A percentile compares a stretch with the other conserved stretches of the same genome.
Conservation (phyloP, 2,329 filamentous ascomycete genomes). For the Penicillium sclerotiorum region DNA sequence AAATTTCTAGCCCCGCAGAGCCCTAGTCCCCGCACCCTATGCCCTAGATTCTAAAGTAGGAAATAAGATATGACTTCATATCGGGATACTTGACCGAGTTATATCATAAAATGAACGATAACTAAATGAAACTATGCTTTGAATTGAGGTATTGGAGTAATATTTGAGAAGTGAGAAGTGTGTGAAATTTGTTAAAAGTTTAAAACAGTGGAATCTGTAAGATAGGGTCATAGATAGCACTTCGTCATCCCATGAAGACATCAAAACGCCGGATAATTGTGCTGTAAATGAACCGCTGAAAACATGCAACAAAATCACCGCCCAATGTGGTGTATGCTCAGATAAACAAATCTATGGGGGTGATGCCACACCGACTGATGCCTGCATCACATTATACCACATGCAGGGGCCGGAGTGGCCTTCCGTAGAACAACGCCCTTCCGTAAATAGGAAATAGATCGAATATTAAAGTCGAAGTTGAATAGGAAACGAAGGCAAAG, state of each 20-base stretch:
- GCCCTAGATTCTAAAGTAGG: slow-evolving; percentile 17
- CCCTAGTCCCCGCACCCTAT: slow-evolving; percentile 22
- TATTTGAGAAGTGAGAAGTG: neutral
- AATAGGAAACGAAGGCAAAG: neutral
- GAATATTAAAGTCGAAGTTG: slow-evolving; percentile 18
- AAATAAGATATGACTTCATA: neutral
- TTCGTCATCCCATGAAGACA: slow-evolving; percentile 4
- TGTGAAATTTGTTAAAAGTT: neutral
- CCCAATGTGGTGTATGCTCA: slow-evolving; percentile 19
- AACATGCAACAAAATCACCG: slow-evolving; percentile 21
- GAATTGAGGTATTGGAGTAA: neutral
- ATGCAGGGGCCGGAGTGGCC: slow-evolving; percentile 7
- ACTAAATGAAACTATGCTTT: neutral
- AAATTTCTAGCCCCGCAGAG: slow-evolving; percentile 15
- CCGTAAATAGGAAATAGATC: slow-evolving; percentile 14
- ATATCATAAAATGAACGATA: neutral
- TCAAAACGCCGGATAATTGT: slow-evolving; percentile 21
- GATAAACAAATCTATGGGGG: slow-evolving; percentile 9
- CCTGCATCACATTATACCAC: slow-evolving; percentile 13
- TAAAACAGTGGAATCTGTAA: neutral
- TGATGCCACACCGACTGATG: slow-evolving; percentile 13
- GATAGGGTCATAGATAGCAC: slow-evolving; percentile 6
- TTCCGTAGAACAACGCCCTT: slow-evolving; percentile 4
- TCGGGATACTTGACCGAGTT: neutral
- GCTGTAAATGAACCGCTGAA: slow-evolving; percentile 24